Percentiles rank a stretch among this genome's conserved stretches.
These are phyloP conservation scores for Tricholoma sp. DNA, from an alignment of 768 basidiomycete genomes.

Conservation along the genomic window DNA sequence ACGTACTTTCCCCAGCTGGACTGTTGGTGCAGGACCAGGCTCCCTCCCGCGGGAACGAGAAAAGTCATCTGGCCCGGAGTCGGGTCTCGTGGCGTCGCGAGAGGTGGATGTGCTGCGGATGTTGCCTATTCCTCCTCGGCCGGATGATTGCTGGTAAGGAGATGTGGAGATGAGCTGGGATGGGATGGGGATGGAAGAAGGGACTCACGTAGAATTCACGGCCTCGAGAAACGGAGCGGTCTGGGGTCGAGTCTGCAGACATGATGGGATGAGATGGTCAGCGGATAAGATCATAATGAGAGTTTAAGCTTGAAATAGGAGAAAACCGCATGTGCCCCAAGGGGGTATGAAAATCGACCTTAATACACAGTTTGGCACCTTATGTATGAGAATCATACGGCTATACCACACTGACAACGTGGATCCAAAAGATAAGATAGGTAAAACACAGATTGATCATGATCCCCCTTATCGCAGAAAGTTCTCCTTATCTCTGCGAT, in stretches of 20 bases:
- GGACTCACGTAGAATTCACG: constrained; percentile 52
- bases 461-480: neutral
- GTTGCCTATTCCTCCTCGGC: constrained; percentile 68
- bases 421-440: constrained; percentile 3
- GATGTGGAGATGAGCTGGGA: constrained; percentile 1
- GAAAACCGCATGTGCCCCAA: neutral
- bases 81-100: constrained; percentile 34
- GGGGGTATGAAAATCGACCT: neutral
- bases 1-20: constrained; percentile 32
- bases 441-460: neutral
- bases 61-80: constrained; percentile 49
- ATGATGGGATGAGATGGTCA: constrained; percentile 11
- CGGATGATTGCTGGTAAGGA: constrained; percentile 43
- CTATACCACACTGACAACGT: too few species aligned
- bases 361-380: neutral
- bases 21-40: constrained; percentile 19
- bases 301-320: neutral
- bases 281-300: neutral
- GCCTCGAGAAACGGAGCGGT: constrained; percentile 54
- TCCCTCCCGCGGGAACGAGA: constrained; percentile 62
- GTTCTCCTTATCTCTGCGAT: neutral
- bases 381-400: too few species aligned
- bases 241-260: constrained; percentile 13
- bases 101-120: constrained; percentile 47
- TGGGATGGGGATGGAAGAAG: neutral